Evolutionary conservation across 768 basidiomycete species (phyloP).

Genomic region (Steccherinum ochraceum): DNA sequence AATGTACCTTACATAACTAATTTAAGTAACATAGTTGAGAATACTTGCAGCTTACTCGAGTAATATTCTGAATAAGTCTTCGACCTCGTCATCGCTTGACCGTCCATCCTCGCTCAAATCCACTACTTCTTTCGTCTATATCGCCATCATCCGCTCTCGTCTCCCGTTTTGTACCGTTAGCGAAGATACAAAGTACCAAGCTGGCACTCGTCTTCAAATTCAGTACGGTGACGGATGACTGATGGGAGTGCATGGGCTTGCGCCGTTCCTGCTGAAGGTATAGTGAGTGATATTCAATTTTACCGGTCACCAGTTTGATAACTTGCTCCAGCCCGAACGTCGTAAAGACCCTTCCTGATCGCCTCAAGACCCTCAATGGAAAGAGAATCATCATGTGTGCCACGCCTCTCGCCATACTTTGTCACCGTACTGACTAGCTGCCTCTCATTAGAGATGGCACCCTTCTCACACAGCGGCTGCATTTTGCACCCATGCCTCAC

Average conservation of each 20-base stretch:
- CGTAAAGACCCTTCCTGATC: slow-evolving; percentile 54
- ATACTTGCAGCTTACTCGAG: too few species aligned
- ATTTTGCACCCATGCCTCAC: slow-evolving; percentile 63
- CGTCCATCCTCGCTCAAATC: too few species aligned
- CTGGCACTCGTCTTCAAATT: too few species aligned
- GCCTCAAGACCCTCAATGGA: slow-evolving; percentile 53
- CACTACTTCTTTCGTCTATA: too few species aligned
- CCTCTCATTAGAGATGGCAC: slow-evolving; percentile 65
- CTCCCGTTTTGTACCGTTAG: too few species aligned
- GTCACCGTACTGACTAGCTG: slow-evolving; percentile 7
- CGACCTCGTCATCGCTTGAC: too few species aligned
- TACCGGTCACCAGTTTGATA: background rate
- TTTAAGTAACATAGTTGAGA: too few species aligned
- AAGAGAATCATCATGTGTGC: slow-evolving; percentile 72
- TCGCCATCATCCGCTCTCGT: too few species aligned
- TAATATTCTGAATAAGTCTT: too few species aligned
- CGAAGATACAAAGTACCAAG: too few species aligned
- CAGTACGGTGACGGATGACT: background rate
- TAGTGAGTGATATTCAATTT: slow-evolving; percentile 35
- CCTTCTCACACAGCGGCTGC: slow-evolving; percentile 76
- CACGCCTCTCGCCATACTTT: slow-evolving; percentile 4
- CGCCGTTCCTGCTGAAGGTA: slow-evolving; percentile 62
- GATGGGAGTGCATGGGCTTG: slow-evolving; percentile 71
- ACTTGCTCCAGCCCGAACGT: slow-evolving; percentile 50
- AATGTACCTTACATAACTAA: background rate